Base-by-base conservation (phyloP, 345 rosid genomes). In the Aquilaria malaccensis region DNA sequence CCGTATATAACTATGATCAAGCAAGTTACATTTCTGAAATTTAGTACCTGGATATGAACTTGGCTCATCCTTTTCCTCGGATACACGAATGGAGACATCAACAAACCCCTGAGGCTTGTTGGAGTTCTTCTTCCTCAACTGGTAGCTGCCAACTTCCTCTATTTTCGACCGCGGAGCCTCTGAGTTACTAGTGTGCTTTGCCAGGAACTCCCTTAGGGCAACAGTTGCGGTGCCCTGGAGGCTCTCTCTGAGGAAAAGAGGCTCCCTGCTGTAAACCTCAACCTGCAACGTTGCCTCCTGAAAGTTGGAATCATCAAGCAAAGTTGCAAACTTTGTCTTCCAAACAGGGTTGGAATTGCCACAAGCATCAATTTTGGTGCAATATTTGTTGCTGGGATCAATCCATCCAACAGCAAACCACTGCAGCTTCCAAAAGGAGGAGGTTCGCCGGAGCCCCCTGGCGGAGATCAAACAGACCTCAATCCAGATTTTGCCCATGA, bases 361-460 rank as follows among this genome's bases (percentile, higher is more conserved):
- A 10, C 89, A 74, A 70, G 80, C 78, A 74, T 85, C 87, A 22
- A 93, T 75, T 72, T 81, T 80, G 62, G 98, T 83, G 70, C 96
- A 87, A 64, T 93, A 93, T 77, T 88, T 93, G 76, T 84, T 74
- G 67, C 79, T 77, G 30, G 96, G 95, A 70, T 89, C 84, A 46
- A 88, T 72, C 97, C 98, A 93, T 1, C 97, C 97, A 46, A 86
- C 95, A 3, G 96, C 96, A 62, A 74, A 87, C 96, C 97, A 89
- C n/a, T 93, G 99, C 46, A 81, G 83, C 77, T 87, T 93, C 85
- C 94, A 85, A 55, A 84, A 77, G 0, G 88, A 81, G 1, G 87
- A 79, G 6, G 91, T 72, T 9, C 77, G 80, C 22, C 75, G 72
- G 9, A 93, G 88, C 30, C 96, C 97, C 13, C 95, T 72, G 15